These are phyloP conservation scores for Cercospora brassicicola DNA, from an alignment of 2,329 filamentous ascomycete species.

Conservation along the genomic window DNA sequence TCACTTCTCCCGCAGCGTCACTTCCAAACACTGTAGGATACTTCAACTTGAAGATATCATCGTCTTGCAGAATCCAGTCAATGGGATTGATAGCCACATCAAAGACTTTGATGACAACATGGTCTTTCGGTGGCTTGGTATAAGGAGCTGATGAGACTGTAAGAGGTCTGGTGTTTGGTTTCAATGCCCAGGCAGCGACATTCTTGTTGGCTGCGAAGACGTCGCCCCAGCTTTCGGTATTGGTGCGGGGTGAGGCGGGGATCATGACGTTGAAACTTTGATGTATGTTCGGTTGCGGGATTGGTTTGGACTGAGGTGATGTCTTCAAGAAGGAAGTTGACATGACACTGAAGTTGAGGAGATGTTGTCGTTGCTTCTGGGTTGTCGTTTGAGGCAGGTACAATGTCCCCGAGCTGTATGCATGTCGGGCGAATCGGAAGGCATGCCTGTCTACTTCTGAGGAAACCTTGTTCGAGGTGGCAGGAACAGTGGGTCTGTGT, in stretches of 20 bases:
- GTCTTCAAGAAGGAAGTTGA: neutral
- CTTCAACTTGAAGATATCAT: conserved; percentile 32
- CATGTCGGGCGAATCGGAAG: neutral
- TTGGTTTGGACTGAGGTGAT: neutral
- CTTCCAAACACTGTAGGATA: conserved; percentile 45
- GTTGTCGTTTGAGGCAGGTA: neutral
- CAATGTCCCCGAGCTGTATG: neutral
- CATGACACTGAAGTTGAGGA: neutral
- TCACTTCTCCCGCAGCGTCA: conserved; percentile 50
- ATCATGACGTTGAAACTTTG: neutral
- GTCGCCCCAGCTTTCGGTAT: neutral
- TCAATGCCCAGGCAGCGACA: conserved; percentile 40
- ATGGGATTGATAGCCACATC: conserved; percentile 48
- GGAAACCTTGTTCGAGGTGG: neutral
- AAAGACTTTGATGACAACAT: conserved; percentile 44
- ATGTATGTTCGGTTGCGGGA: neutral
- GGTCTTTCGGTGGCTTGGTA: conserved; percentile 37
- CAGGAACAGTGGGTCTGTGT: neutral
- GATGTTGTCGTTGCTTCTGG: neutral
- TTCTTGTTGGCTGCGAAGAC: conserved; percentile 28
- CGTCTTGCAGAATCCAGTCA: conserved; percentile 44
- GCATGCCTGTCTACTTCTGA: neutral
- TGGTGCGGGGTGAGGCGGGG: conserved; percentile 3
- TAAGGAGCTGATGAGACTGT: conserved; percentile 43
- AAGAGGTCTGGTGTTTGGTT: conserved; percentile 36